These are phyloP conservation scores for Rostrohypoxylon terebratum DNA, from an alignment of 495 filamentous ascomycete species.

Conservation along the genomic window DNA sequence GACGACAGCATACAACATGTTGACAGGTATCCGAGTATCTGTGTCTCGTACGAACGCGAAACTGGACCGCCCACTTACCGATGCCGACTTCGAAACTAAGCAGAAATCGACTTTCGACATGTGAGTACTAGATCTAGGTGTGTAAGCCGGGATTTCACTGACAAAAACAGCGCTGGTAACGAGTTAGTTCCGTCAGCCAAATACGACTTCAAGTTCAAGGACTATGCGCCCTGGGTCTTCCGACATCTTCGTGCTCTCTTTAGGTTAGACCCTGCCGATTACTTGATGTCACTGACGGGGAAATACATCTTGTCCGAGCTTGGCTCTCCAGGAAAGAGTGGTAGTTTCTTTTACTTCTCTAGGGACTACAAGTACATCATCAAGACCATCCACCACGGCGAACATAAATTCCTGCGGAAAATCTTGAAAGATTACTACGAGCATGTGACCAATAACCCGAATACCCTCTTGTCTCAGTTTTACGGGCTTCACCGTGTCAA, in stretches of 20 bases:
- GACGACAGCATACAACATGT: constrained; percentile 99
- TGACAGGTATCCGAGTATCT: constrained; percentile 96
- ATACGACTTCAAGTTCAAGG: constrained; percentile 99
- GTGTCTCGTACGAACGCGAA: constrained; percentile 98
- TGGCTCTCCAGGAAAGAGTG: constrained; percentile 97
- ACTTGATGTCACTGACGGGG: constrained; percentile 96
- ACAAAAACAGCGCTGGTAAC: constrained; percentile 79
- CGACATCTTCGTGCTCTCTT: constrained; percentile 91
- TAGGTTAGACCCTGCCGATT: constrained; percentile 93
- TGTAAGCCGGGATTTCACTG: constrained; percentile 26
- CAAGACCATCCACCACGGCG: constrained; percentile 97
- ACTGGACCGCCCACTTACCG: constrained; percentile 86
- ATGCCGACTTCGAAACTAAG: constrained; percentile 88
- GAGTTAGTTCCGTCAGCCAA: constrained; percentile 97
- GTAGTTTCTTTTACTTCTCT: constrained; percentile 99
- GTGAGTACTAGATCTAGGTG: constrained; percentile 58
- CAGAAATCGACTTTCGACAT: constrained; percentile 99
- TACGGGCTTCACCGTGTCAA: constrained; percentile 98
- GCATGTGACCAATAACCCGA: constrained; percentile 92
- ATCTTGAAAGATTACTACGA: constrained; percentile 94
- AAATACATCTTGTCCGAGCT: constrained; percentile 99
- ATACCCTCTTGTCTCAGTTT: constrained; percentile 97
- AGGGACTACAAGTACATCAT: constrained; percentile 99
- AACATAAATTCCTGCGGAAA: constrained; percentile 94
- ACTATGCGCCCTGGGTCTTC: constrained; percentile 99